Evolutionary conservation across 164 flowering plant species (phyloP), one percentile per base, ranked within the genome.

Genomic region (Aristolochia fimbriata): DNA sequence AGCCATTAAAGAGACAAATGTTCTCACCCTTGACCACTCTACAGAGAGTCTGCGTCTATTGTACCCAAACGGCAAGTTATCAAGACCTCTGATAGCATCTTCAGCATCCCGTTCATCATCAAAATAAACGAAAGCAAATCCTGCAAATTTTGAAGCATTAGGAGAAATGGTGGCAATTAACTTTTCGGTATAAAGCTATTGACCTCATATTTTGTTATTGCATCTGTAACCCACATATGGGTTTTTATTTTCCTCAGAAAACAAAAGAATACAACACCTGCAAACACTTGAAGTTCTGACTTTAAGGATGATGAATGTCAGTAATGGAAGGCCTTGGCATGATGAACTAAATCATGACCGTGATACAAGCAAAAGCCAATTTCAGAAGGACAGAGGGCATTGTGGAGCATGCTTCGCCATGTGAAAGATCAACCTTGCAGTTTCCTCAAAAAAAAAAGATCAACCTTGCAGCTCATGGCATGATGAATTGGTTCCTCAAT

Each of bases 91-190:
- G 56, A 93, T 90, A 21, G 98, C 96, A 77, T 84, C 97, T 53
- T 77, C 83, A 59, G 96, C 98, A 81, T 93, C 98, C 61, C 84
- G 92, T 57, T 93, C 96, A 71, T 93, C 94, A 62, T 82, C 87
- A 77, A 87, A 88, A 67, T 88, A 90, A 46, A 90, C 94, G 81
- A 93, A 93, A 47, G 98, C 97, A 86, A 77, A 93, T 14, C 98
- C 98, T 93, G 80, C 71, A 76, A 55, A 24, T 3, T 37, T 7
- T 7, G 43, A 37, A 37, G 43, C 43, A 37, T 37, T 37, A 37
- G 43, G 12, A 37, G 12, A 37, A 37, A 37, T 37, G 4, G 8
- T 37, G 43, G 43, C 43, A 37, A 37, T 37, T 37, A 37, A 37
- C 12, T 10, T 37, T 10, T 37, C 8, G 43, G 10, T 7, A 37